phyloP scores from a whole-genome alignment of 2,329 filamentous ascomycete species.

The Fusarium irregulare region DNA sequence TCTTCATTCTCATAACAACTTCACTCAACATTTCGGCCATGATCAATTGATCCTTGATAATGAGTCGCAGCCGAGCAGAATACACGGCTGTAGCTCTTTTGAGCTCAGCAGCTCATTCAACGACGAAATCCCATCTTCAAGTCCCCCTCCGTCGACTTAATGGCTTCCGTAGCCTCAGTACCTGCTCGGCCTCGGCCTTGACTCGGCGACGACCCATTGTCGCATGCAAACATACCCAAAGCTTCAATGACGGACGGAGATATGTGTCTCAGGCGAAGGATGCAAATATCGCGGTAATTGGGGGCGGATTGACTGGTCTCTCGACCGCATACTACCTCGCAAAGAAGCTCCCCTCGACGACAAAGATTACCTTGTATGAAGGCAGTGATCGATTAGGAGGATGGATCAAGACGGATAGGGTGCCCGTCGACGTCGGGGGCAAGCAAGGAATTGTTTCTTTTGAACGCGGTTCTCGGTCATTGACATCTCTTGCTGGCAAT shows the following conservation, averaged over 20 bases:
- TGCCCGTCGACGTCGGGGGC: slow-evolving; percentile 68
- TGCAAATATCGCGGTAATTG: slow-evolving; percentile 72
- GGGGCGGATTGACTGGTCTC: slow-evolving; percentile 86
- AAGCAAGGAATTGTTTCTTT: slow-evolving; percentile 72
- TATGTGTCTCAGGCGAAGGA: slow-evolving; percentile 39
- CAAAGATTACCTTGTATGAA: slow-evolving; percentile 86
- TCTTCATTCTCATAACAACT: slow-evolving; percentile 21
- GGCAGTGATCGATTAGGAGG: slow-evolving; percentile 76
- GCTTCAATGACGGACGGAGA: slow-evolving; percentile 16
- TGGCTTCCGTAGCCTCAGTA: slow-evolving; percentile 30
- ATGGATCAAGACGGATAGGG: slow-evolving; percentile 79
- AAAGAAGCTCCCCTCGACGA: slow-evolving; percentile 69
- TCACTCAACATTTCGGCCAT: slow-evolving; percentile 35
- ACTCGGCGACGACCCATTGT: slow-evolving; percentile 23
- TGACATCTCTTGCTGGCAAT: slow-evolving; percentile 65
- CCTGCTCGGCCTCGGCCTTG: slow-evolving; percentile 13
- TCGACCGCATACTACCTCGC: slow-evolving; percentile 81
- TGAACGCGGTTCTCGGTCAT: slow-evolving; percentile 84
- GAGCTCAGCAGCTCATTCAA: slow-evolving; percentile 35
- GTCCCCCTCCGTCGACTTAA: slow-evolving; percentile 30
- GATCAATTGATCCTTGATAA: slow-evolving; percentile 47
- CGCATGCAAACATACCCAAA: slow-evolving; percentile 6
- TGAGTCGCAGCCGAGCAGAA: slow-evolving; percentile 47
- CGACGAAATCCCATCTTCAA: background rate
- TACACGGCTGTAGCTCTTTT: slow-evolving; percentile 45